Conservation (phyloP, 495 filamentous ascomycete species). For the Arthonia radiata region DNA sequence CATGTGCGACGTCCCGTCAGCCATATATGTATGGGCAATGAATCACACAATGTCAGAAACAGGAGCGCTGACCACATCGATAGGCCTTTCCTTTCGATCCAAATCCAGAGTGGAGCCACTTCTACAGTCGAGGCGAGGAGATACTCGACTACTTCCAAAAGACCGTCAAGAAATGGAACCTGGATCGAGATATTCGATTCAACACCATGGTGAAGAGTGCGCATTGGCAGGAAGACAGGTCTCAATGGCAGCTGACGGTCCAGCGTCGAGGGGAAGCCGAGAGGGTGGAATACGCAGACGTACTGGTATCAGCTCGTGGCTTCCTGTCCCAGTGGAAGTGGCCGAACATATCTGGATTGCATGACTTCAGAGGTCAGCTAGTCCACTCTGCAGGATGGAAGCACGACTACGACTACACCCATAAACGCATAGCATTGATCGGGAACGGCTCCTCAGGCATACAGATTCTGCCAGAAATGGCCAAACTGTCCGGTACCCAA, state of each 20-base stretch:
- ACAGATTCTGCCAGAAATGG: constrained; percentile 9
- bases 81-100: constrained; percentile 1
- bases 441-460: constrained; percentile 10
- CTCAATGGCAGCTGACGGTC: neutral
- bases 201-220: neutral
- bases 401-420: constrained; percentile 7
- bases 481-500: constrained; percentile 6
- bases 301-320: no score
- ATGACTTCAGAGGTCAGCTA: constrained; percentile 9
- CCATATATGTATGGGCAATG: no score
- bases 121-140: no score
- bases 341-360: constrained; percentile 6
- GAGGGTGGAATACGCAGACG: neutral
- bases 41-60: no score
- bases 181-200: no score
- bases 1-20: neutral
- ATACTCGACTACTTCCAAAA: neutral
- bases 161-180: neutral
- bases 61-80: no score
- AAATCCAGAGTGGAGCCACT: no score
- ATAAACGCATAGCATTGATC: constrained; percentile 10
- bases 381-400: constrained; percentile 9
- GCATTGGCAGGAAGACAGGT: neutral
- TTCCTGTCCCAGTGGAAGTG: no score
- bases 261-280: neutral